These are phyloP conservation scores for Aspergillus alliaceus DNA, from an alignment of 2,329 filamentous ascomycete species.

Conservation along the genomic window DNA sequence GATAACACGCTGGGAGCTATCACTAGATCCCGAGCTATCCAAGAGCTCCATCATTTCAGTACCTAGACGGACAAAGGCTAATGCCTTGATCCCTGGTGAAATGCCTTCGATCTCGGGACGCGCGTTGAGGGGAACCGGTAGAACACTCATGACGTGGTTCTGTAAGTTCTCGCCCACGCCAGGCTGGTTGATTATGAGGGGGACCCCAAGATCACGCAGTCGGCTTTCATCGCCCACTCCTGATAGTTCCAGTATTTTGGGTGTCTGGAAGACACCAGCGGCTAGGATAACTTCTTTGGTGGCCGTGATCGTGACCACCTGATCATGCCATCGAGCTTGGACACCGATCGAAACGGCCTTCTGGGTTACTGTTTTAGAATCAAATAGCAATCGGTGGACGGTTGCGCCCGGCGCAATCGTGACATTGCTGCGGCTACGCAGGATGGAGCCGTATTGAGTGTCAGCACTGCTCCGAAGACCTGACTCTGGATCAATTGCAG, in stretches of 20 bases:
- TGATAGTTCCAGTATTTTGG: conserved; percentile 60
- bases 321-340: conserved; percentile 18
- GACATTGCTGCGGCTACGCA: conserved; percentile 1
- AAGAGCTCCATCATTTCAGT: background rate
- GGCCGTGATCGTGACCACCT: conserved; percentile 33
- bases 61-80: background rate
- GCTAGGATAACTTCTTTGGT: conserved; percentile 59
- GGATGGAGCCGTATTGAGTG: conserved; percentile 9
- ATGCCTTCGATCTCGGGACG: background rate
- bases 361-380: background rate
- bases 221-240: conserved; percentile 55
- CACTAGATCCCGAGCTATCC: background rate
- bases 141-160: conserved; percentile 38
- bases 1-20: background rate
- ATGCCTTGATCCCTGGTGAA: background rate
- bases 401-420: conserved; percentile 14
- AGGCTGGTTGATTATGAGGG: conserved; percentile 45
- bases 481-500: background rate
- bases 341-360: conserved; percentile 18
- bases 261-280: conserved; percentile 59
- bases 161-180: conserved; percentile 54
- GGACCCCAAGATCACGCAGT: conserved; percentile 43
- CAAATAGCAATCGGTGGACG: conserved; percentile 14
- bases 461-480: background rate
- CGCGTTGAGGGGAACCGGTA: background rate